These are phyloP conservation scores for Rhizopogon sp. DNA, from an alignment of 768 basidiomycete genomes.

Conservation along the genomic window DNA sequence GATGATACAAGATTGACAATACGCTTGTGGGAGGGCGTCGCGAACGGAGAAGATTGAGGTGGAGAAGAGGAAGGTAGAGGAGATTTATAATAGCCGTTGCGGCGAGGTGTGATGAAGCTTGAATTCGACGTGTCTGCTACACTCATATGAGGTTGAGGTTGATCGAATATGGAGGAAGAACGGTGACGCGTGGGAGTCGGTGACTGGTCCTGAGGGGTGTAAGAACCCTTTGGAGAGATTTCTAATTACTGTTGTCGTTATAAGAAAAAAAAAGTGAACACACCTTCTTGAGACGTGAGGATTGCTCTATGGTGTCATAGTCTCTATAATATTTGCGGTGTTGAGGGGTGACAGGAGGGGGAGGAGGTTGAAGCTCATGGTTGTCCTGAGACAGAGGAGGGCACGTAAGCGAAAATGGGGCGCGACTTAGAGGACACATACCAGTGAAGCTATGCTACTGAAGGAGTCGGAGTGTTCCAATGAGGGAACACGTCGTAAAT, in stretches of 20 bases:
- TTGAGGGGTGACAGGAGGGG: slow-evolving; percentile 51
- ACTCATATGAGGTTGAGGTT: slow-evolving; percentile 19
- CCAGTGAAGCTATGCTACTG: slow-evolving; percentile 30
- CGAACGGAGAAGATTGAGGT: slow-evolving; percentile 52
- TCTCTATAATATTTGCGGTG: slow-evolving; percentile 57
- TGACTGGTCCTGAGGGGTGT: slow-evolving; percentile 37
- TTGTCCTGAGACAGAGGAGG: slow-evolving; percentile 14
- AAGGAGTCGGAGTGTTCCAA: slow-evolving; percentile 27
- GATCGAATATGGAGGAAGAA: slow-evolving; percentile 25
- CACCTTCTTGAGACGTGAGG: slow-evolving; percentile 27
- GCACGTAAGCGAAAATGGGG: slow-evolving; percentile 22
- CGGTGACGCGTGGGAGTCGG: slow-evolving; percentile 37
- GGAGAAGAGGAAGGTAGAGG: slow-evolving; percentile 62
- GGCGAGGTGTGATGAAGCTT: slow-evolving; percentile 48
- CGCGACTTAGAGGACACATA: slow-evolving; percentile 25
- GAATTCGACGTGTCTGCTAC: slow-evolving; percentile 29
- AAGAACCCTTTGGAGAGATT: slow-evolving; percentile 10
- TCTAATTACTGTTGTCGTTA: slow-evolving; percentile 2
- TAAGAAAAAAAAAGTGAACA: slow-evolving; percentile 1
- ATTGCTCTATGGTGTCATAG: slow-evolving; percentile 27
- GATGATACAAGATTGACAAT: slow-evolving; percentile 79
- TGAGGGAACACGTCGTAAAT: slow-evolving; percentile 36
- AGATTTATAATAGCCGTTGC: slow-evolving; percentile 36
- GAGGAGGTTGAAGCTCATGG: slow-evolving; percentile 23
- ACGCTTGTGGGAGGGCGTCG: slow-evolving; percentile 52